Evolutionary conservation across 2,329 filamentous ascomycete species (phyloP).

Genomic region (Podosphaera xanthii): DNA sequence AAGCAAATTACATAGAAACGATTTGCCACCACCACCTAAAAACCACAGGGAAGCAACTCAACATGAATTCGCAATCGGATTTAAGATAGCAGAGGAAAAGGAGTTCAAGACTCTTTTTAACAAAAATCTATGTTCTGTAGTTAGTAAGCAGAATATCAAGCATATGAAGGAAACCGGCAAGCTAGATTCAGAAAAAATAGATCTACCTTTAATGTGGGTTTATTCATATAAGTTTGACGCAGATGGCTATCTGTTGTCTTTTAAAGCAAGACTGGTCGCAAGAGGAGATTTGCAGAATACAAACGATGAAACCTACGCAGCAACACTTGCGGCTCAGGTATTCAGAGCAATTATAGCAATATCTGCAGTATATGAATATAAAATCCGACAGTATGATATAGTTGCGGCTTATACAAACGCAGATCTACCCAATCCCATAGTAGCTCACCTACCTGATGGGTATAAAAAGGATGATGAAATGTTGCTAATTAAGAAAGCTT

Average conservation of each 20-base stretch:
- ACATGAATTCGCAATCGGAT: no score
- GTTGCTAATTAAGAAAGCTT: no score
- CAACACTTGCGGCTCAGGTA: not conserved
- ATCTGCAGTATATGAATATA: not conserved
- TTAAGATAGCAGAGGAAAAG: no score
- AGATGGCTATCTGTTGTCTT: no score
- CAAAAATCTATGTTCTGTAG: not conserved
- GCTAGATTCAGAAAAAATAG: no score
- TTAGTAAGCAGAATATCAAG: not conserved
- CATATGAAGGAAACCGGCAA: not conserved
- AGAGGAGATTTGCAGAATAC: no score
- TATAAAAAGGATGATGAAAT: no score
- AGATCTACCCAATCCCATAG: not conserved
- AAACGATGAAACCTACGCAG: no score
- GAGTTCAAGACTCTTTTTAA: not conserved
- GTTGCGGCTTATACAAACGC: not conserved
- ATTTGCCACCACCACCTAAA: not conserved
- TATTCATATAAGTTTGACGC: no score
- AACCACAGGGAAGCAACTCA: not conserved
- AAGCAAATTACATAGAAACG: not conserved
- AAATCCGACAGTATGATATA: not conserved
- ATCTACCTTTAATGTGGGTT: no score
- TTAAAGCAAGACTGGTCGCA: no score
- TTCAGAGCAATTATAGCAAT: not conserved
- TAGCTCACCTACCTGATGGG: not conserved